Base-by-base conservation (phyloP, 2,329 filamentous ascomycete species). In the Apiospora saccharicola region DNA sequence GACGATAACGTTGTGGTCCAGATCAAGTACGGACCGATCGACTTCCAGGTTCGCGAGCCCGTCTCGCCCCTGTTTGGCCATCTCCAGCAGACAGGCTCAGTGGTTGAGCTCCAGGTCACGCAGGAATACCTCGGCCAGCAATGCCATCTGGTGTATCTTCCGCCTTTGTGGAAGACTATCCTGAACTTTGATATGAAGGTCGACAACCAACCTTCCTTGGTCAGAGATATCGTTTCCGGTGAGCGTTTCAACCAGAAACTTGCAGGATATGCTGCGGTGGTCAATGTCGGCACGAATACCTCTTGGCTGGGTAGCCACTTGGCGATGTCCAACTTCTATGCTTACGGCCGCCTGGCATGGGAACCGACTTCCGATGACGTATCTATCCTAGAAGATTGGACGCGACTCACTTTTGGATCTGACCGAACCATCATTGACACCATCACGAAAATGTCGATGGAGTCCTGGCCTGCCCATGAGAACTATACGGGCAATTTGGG, bases 111-210 rank as follows among this genome's bases (percentile, higher is more conserved):
- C 1, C 86, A 93, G 77, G 86, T 94, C 24, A 86, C 88, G 0
- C 92, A 93, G 76, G 92, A 94, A 76, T 94, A 94, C 75, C 85
- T 93, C 0, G 92, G 92, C 0, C 91, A 94, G 78, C 91, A 94
- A 77, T 87, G 85, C 34, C 92, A 94, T 77, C 79, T 93, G 1
- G 90, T 93, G 0, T 94, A 93, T 76, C 82, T 93, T 0, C 85
- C 91, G 0, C 91, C 92, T 0, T 81, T 93, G 16, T 94, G 92
- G 92, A 90, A 90, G 79, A 89, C 88, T 2, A 85, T 93, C 10
- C 83, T 93, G 0, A 88, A 92, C 72, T 93, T 92, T 75, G 91
- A 94, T 77, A 80, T 94, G 72, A 86, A 89, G 5, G 85, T 91
- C 14, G 89, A 92, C 72, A 83, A 86, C 44, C 77, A 88, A 75